Evolutionary conservation across 2,329 filamentous ascomycete species (phyloP), one percentile per base, ranked within the genome.

Genomic region (Fusarium acutatum): DNA sequence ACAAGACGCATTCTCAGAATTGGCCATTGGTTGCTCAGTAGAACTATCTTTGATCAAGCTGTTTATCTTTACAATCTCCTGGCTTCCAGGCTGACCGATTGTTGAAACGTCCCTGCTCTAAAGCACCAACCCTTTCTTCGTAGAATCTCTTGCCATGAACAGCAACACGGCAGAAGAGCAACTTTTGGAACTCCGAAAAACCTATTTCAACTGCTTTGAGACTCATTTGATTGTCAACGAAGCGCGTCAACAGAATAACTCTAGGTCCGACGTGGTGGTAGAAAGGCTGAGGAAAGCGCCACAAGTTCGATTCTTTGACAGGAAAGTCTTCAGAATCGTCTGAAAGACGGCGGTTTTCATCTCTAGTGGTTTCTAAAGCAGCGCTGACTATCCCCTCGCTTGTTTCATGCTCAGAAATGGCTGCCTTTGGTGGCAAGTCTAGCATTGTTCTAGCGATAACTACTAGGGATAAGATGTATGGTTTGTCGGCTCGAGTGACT

Each of bases 241-340:
- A 53, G 22, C 74, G 68, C 53, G 71, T 73, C 20, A 73, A 30
- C 4, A 78, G 34, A 40, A 76, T 32, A 14, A 76, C 52, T 7
- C 64, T 60, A 8, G 64, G 6, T 2, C 76, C 75, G 5, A 78
- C 38, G n/a, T 78, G 75, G 22, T 75, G 64, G n/a, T 70, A 76
- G 8, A 61, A 64, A 22, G 64, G 61, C n/a, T 35, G 64, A 13
- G 74, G 67, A 17, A 74, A 52, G 18, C 40, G 49, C 76, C 76
- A 78, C 2, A 30, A 6, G 2, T 59, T 63, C 8, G 54, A 15
- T 4, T 26, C 38, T 20, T 24, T 40, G 3, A n/a, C 20, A n/a
- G 38, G 11, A 14, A 58, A 24, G 9, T 56, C 24, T 10, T 40
- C 24, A 20, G 30, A 20, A 7, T 53, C 46, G 15, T 49, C 22